phyloP scores from a whole-genome alignment of 2,329 filamentous ascomycete species.

The Cladosporium halotolerans region DNA sequence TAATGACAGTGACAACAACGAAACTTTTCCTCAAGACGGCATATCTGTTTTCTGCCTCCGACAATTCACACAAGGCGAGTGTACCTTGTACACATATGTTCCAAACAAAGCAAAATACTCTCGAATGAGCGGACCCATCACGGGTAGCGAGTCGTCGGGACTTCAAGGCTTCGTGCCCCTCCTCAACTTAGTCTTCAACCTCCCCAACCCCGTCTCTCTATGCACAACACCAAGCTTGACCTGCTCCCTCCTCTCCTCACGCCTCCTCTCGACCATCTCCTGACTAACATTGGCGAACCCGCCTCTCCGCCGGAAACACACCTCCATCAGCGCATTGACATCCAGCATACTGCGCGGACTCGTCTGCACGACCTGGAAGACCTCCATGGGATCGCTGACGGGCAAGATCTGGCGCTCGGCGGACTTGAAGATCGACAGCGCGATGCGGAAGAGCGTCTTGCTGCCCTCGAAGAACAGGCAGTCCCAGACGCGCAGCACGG shows the following conservation, averaged over 20 bases:
- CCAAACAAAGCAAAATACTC: too few relatives aligned
- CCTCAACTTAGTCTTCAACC: constrained; percentile 8
- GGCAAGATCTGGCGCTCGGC: constrained; percentile 74
- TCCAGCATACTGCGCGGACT: constrained; percentile 77
- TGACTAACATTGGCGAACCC: constrained; percentile 78
- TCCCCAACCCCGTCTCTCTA: constrained; percentile 1
- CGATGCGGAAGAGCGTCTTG: constrained; percentile 87
- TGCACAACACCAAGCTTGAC: constrained; percentile 16
- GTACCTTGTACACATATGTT: too few relatives aligned
- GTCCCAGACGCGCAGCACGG: constrained; percentile 88
- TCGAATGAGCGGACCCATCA: too few relatives aligned
- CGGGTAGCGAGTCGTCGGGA: too few relatives aligned
- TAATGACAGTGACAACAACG: too few relatives aligned
- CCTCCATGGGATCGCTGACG: constrained; percentile 83
- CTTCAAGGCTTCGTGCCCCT: neutral
- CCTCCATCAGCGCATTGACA: constrained; percentile 73
- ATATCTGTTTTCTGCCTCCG: too few relatives aligned
- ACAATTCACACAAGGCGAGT: too few relatives aligned
- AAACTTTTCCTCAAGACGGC: too few relatives aligned
- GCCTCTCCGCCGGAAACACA: constrained; percentile 62
- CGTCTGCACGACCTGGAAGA: constrained; percentile 88
- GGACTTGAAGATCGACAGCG: constrained; percentile 83
- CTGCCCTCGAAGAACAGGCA: constrained; percentile 93
- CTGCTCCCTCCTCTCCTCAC: constrained; percentile 52
- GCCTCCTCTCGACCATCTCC: constrained; percentile 68